Conservation (phyloP, 2,329 filamentous ascomycete species). For the Colletotrichum spaethianum region DNA sequence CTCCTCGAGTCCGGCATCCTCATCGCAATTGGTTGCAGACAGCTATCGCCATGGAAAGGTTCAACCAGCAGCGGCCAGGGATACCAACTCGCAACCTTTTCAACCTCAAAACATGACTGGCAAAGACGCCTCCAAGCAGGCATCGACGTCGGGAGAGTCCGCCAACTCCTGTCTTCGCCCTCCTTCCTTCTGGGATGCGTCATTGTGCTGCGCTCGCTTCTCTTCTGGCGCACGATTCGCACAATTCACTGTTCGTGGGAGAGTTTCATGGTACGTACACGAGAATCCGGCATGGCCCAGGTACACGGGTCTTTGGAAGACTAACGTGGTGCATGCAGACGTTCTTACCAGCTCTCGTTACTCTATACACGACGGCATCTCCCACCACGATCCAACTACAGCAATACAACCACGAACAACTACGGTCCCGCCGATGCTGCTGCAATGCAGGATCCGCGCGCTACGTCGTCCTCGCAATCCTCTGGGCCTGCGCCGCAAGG, state of each 20-base stretch:
- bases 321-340: slow-evolving; percentile 43
- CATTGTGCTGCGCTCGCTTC: slow-evolving; percentile 46
- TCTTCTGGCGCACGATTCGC: slow-evolving; percentile 51
- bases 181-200: slow-evolving; percentile 44
- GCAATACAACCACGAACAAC: slow-evolving; percentile 40
- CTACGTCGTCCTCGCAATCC: slow-evolving; percentile 46
- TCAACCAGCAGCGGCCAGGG: slow-evolving; percentile 12
- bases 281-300: neutral
- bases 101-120: slow-evolving; percentile 12
- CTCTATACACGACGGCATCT: slow-evolving; percentile 44
- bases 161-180: slow-evolving; percentile 37
- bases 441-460: slow-evolving; percentile 28
- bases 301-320: too few relatives aligned
- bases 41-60: slow-evolving; percentile 26
- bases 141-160: slow-evolving; percentile 18
- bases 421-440: slow-evolving; percentile 30
- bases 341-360: slow-evolving; percentile 50
- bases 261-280: slow-evolving; percentile 50
- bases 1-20: slow-evolving; percentile 45
- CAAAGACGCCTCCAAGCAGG: slow-evolving; percentile 17
- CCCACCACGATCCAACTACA: slow-evolving; percentile 44
- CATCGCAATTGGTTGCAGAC: slow-evolving; percentile 39
- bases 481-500: slow-evolving; percentile 51
- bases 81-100: slow-evolving; percentile 13
- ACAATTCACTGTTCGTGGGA: slow-evolving; percentile 53